phyloP scores from a whole-genome alignment of 2,329 filamentous ascomycete genomes.

The Colletotrichum liriopes region DNA sequence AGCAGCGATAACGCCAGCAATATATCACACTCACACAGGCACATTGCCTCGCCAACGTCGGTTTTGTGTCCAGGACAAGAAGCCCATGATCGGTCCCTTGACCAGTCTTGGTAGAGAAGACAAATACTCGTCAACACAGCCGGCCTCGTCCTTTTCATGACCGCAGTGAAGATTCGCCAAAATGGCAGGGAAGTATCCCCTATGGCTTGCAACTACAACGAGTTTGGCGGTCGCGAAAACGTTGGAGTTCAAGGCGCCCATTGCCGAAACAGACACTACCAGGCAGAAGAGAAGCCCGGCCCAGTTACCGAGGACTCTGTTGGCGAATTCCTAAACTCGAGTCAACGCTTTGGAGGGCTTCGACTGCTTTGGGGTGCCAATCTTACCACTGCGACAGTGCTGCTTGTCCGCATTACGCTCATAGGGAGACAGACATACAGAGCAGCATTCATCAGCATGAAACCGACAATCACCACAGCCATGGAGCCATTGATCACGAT shows the following conservation, averaged over 20 bases:
- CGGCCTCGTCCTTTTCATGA: constrained; percentile 48
- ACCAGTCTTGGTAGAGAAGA: constrained; percentile 43
- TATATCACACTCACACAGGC: constrained; percentile 43
- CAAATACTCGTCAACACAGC: constrained; percentile 45
- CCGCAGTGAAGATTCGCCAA: constrained; percentile 49
- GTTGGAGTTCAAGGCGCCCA: constrained; percentile 60
- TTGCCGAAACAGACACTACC: constrained; percentile 57
- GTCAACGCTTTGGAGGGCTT: constrained; percentile 41
- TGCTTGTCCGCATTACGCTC: constrained; percentile 56
- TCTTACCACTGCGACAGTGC: constrained; percentile 60
- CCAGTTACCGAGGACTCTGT: constrained; percentile 52
- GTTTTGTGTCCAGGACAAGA: constrained; percentile 47
- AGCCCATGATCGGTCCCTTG: constrained; percentile 42
- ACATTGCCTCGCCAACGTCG: constrained; percentile 45
- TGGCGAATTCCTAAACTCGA: constrained; percentile 48
- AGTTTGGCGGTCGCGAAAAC: constrained; percentile 61
- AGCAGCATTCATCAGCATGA: constrained; percentile 59
- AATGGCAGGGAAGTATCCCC: constrained; percentile 48
- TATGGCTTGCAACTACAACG: constrained; percentile 54
- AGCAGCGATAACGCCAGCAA: background rate
- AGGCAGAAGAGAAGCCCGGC: constrained; percentile 57
- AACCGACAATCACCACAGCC: constrained; percentile 58
- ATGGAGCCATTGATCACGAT: constrained; percentile 59
- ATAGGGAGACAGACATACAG: constrained; percentile 60
- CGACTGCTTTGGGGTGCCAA: background rate